Conservation (phyloP, 371 early-diverging fungal species). For the Haplosporangium sp. region DNA sequence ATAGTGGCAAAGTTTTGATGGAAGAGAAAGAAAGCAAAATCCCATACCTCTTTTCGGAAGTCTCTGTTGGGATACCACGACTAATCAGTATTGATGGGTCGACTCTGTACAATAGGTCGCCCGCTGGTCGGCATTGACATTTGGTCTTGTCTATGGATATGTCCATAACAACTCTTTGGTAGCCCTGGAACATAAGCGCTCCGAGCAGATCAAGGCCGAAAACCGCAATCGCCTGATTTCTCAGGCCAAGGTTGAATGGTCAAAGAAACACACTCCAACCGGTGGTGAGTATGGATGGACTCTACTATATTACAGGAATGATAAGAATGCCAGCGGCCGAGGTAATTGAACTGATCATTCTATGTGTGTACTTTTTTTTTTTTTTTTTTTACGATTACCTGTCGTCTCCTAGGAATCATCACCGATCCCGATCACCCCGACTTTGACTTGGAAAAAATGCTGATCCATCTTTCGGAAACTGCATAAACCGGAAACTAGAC, state of each 20-base stretch:
- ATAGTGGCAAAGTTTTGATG: no score
- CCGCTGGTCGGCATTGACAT: slow-evolving; percentile 77
- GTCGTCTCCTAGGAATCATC: slow-evolving; percentile 38
- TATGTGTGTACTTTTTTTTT: slow-evolving; percentile 4
- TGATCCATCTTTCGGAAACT: slow-evolving; percentile 53
- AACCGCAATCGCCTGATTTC: slow-evolving; percentile 73
- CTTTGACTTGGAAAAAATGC: slow-evolving; percentile 68
- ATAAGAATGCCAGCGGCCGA: background rate
- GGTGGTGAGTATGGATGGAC: slow-evolving; percentile 14
- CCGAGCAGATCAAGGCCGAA: slow-evolving; percentile 65
- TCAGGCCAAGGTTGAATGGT: slow-evolving; percentile 72
- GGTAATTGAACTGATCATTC: background rate
- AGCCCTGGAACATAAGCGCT: slow-evolving; percentile 64
- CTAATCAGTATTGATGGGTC: background rate
- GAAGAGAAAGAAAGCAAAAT: no score
- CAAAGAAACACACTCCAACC: slow-evolving; percentile 58
- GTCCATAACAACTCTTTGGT: slow-evolving; percentile 70
- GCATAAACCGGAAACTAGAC: slow-evolving; percentile 9
- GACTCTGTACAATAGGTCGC: slow-evolving; percentile 62
- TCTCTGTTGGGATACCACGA: no score
- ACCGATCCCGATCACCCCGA: slow-evolving; percentile 66
- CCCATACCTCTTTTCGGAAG: background rate
- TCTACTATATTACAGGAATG: background rate
- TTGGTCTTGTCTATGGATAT: slow-evolving; percentile 75
- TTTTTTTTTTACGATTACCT: background rate